Evolutionary conservation across 2,329 filamentous ascomycete species (phyloP).

Genomic region (Pyrenophora tritici-repentis): DNA sequence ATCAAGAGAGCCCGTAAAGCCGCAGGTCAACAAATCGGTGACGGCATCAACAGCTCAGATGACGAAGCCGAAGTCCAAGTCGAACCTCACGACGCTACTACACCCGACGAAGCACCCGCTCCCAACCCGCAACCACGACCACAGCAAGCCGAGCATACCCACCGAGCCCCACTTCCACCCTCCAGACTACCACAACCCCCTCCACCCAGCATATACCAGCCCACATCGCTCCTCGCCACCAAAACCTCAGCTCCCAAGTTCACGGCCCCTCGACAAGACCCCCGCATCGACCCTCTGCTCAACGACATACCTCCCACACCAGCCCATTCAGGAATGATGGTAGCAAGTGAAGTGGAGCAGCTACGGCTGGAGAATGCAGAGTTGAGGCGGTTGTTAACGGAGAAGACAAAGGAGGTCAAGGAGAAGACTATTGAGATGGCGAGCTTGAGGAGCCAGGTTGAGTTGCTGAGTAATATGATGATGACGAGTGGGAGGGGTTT

Average conservation of each 20-base stretch:
- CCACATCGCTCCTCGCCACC: too few relatives aligned
- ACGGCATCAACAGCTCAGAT: constrained; percentile 27
- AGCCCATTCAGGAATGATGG: not conserved
- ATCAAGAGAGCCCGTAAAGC: constrained; percentile 40
- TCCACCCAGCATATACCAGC: not conserved
- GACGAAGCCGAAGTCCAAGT: constrained; percentile 9
- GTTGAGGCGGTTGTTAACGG: constrained; percentile 23
- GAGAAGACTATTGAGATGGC: constrained; percentile 35
- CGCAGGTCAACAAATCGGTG: constrained; percentile 33
- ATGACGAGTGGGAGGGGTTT: constrained; percentile 15
- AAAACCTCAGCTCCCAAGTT: not conserved
- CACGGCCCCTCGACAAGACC: not conserved
- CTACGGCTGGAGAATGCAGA: constrained; percentile 31
- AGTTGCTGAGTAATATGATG: constrained; percentile 34
- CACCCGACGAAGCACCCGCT: not conserved
- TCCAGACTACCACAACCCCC: not conserved
- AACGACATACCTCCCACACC: constrained; percentile 17
- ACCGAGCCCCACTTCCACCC: not conserved
- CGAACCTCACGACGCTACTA: not conserved
- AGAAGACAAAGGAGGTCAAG: constrained; percentile 33
- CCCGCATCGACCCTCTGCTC: constrained; percentile 29
- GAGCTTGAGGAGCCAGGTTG: constrained; percentile 32
- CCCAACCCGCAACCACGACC: not conserved
- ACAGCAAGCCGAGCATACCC: not conserved
- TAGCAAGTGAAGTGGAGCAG: constrained; percentile 22